Evolutionary conservation across 768 basidiomycete genomes (phyloP).

Genomic region (Leccinum rimulosum): DNA sequence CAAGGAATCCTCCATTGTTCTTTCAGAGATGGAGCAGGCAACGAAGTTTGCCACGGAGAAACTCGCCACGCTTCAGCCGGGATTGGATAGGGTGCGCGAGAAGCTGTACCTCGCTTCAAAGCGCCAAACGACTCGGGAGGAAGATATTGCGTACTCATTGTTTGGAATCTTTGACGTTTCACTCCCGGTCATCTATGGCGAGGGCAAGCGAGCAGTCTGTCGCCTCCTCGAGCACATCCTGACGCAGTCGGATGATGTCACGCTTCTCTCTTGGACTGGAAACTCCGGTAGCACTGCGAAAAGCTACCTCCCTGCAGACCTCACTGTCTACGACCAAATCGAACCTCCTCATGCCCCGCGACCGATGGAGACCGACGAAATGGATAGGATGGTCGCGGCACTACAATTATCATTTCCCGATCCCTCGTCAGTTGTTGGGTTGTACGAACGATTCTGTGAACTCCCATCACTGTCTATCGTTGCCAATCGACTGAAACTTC

Average conservation of each 20-base stretch:
- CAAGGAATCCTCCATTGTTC: neutral
- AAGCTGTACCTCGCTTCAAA: neutral
- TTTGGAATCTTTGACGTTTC: neutral
- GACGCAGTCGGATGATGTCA: neutral
- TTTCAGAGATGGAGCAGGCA: neutral
- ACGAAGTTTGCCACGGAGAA: neutral
- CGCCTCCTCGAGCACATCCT: neutral
- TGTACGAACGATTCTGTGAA: no score
- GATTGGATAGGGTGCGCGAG: neutral
- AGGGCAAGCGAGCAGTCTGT: neutral
- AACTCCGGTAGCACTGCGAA: no score
- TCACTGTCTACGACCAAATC: no score
- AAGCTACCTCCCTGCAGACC: no score
- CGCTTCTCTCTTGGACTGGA: neutral
- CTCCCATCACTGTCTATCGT: no score
- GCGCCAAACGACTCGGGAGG: neutral
- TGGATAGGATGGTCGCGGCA: no score
- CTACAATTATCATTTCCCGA: no score
- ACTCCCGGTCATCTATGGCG: neutral
- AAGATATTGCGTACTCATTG: neutral
- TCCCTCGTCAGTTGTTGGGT: no score
- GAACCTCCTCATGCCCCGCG: no score
- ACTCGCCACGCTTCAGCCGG: neutral
- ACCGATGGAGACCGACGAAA: no score
- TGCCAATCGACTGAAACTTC: no score